Conservation (phyloP, 352 stramenopile genomes). For the Globisporangium radiosum region DNA sequence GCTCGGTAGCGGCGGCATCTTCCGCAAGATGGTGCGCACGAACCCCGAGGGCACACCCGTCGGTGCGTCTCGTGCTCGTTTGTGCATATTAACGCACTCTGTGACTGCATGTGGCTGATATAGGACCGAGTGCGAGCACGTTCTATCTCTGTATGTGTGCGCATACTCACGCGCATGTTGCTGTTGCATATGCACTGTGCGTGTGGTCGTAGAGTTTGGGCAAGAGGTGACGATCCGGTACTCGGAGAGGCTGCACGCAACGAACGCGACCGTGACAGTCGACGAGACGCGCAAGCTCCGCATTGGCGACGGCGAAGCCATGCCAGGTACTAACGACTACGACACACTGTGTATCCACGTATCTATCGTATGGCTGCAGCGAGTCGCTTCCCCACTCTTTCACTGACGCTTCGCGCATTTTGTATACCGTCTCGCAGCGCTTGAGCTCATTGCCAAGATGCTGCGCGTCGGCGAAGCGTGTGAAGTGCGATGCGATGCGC, state of each 20-base stretch:
- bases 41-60: constrained; percentile 57
- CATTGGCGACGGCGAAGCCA: constrained; percentile 75
- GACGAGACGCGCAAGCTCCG: constrained; percentile 67
- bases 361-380: too few relatives aligned
- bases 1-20: constrained; percentile 73
- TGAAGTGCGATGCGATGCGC: constrained; percentile 66
- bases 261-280: constrained; percentile 25
- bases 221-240: constrained; percentile 74
- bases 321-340: constrained; percentile 40
- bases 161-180: too few relatives aligned
- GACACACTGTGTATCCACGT: not conserved
- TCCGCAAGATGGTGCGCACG: constrained; percentile 49
- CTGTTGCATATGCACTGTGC: not conserved
- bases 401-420: too few relatives aligned
- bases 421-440: constrained; percentile 18
- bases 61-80: constrained; percentile 19
- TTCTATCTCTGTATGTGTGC: too few relatives aligned
- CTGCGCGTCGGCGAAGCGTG: constrained; percentile 66
- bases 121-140: too few relatives aligned
- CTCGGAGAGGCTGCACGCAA: constrained; percentile 47
- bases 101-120: not conserved
- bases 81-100: not conserved
- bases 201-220: constrained; percentile 50
- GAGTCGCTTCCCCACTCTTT: too few relatives aligned
- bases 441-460: constrained; percentile 76